A percentile compares a stretch with the other conserved stretches of the same genome.
Conservation (phyloP, 2,329 filamentous ascomycete genomes). For the Dactylellina sp. region DNA sequence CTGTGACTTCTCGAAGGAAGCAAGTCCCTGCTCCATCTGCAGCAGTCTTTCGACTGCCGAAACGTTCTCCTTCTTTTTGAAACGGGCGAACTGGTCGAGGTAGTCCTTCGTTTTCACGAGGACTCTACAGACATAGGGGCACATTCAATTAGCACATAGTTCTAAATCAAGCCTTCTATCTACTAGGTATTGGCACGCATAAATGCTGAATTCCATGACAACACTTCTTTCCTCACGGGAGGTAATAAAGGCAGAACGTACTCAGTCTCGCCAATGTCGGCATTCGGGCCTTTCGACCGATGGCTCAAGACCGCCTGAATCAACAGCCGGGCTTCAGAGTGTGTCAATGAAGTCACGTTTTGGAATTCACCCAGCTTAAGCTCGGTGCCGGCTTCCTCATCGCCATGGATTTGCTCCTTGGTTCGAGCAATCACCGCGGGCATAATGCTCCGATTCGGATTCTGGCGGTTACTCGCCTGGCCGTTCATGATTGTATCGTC, state of each 20-base stretch:
- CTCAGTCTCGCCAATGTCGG: constrained; percentile 84
- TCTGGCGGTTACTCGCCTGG: constrained; percentile 40
- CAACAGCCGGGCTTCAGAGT: constrained; percentile 90
- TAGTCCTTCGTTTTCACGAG: constrained; percentile 90
- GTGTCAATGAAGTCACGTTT: constrained; percentile 87
- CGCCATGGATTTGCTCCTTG: constrained; percentile 77
- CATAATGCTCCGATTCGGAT: constrained; percentile 31
- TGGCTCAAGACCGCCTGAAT: constrained; percentile 89
- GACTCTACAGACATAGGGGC: constrained; percentile 68
- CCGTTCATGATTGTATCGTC: constrained; percentile 37
- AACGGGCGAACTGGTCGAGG: constrained; percentile 91
- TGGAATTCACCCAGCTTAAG: constrained; percentile 94
- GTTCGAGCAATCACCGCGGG: constrained; percentile 71
- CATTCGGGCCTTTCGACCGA: constrained; percentile 79
- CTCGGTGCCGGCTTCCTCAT: constrained; percentile 85
- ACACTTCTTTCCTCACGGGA: background rate
- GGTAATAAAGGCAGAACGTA: constrained; percentile 66
- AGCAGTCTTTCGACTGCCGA: constrained; percentile 92
- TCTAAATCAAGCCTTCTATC: no score
- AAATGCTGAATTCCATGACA: no score
- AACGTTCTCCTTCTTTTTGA: constrained; percentile 94
- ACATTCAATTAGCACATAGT: no score
- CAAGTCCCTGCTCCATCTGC: constrained; percentile 80
- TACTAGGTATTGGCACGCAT: background rate
- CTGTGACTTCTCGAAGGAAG: constrained; percentile 93